Evolutionary conservation across 495 filamentous ascomycete genomes (phyloP).

Genomic region (Xylaria grammica): DNA sequence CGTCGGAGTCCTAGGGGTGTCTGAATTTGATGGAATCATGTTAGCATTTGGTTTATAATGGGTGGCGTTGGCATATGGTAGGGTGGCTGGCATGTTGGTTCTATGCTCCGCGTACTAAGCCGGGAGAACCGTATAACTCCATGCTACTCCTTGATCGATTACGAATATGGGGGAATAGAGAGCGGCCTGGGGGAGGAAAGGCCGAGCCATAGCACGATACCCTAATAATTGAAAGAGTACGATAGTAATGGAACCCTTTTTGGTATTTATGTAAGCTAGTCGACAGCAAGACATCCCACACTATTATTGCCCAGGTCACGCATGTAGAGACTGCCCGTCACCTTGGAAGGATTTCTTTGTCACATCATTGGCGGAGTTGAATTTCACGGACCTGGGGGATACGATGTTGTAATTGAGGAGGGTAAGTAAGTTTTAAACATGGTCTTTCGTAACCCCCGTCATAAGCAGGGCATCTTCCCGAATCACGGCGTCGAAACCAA

Average conservation of each 20-base stretch:
- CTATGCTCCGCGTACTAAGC: neutral
- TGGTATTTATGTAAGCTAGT: no score
- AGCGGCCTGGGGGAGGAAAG: neutral
- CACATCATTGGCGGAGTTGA: no score
- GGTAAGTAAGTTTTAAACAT: no score
- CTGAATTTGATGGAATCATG: neutral
- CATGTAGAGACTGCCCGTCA: no score
- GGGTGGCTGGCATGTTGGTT: neutral
- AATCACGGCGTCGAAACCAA: no score
- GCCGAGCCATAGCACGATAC: neutral
- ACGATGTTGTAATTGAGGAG: no score
- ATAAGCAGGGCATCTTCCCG: no score
- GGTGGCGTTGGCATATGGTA: conserved; percentile 18
- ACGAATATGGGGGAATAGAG: neutral
- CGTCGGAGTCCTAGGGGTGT: conserved; percentile 11
- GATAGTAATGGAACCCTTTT: neutral
- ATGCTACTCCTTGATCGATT: neutral
- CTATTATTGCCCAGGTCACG: no score
- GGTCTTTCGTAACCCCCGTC: no score
- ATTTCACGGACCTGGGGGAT: no score
- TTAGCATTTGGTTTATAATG: conserved; percentile 16
- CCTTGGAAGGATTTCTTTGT: no score
- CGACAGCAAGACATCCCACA: no score
- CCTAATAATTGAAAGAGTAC: neutral
- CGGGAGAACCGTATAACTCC: neutral